phyloP scores from a whole-genome alignment of 73 alveolate genomes.

The Symbiodinium pilosum region DNA sequence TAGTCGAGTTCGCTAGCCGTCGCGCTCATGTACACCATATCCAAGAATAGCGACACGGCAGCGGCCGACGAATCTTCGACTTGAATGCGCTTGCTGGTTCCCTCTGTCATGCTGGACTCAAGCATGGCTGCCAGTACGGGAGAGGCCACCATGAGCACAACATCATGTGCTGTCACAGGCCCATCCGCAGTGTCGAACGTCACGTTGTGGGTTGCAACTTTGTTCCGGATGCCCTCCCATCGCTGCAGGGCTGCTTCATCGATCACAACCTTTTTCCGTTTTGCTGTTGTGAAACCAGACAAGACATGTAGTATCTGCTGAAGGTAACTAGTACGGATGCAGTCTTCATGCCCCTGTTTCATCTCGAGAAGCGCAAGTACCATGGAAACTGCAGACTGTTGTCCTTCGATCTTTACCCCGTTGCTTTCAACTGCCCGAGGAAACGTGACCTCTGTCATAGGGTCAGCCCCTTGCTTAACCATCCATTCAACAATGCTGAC shows the following conservation, averaged over 20 bases:
- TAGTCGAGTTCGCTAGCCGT: neutral
- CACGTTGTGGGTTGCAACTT: neutral
- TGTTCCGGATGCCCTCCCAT: neutral
- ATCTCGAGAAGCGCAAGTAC: neutral
- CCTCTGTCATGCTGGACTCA: neutral
- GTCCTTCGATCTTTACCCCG: no score
- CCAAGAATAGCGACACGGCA: neutral
- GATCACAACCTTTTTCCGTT: neutral
- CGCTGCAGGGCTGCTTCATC: neutral
- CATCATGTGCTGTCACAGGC: neutral
- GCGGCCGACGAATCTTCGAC: neutral
- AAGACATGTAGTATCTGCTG: neutral
- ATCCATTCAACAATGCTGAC: neutral
- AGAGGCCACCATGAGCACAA: neutral
- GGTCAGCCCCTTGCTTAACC: neutral
- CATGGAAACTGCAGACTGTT: neutral
- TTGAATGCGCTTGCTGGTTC: neutral
- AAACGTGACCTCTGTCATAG: neutral
- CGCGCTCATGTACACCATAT: neutral
- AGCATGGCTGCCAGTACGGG: neutral
- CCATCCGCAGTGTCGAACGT: neutral
- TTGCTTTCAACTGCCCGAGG: neutral
- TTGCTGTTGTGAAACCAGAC: neutral
- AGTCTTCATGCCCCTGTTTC: neutral
- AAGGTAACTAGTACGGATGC: neutral